These are phyloP conservation scores for Trichoderma asperellum DNA, from an alignment of 2,329 filamentous ascomycete species.

Conservation along the genomic window DNA sequence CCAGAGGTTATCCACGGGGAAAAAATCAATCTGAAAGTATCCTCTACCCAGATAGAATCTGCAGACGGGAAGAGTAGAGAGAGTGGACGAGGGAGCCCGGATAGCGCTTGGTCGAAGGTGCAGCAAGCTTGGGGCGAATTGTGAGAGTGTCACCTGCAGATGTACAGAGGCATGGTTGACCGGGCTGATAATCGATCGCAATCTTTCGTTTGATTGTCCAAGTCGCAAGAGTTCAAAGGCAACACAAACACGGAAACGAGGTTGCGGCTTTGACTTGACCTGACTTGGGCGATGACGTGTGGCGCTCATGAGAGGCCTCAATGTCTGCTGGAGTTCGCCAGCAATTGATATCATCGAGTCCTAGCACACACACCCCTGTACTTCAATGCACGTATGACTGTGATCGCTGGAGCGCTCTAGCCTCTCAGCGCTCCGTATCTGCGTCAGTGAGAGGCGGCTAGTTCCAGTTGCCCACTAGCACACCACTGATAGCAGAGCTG, in stretches of 20 bases:
- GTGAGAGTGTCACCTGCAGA: slow-evolving; percentile 18
- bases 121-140: slow-evolving; percentile 16
- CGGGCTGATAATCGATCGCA: background rate
- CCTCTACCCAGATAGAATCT: background rate
- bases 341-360: slow-evolving; percentile 23
- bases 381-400: background rate
- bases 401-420: background rate
- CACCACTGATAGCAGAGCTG: background rate
- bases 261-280: background rate
- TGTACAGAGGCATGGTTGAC: slow-evolving; percentile 5
- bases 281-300: slow-evolving; percentile 19
- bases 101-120: background rate
- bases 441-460: slow-evolving; percentile 7
- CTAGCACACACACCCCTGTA: background rate
- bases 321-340: background rate
- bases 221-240: background rate
- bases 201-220: background rate
- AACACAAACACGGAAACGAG: background rate
- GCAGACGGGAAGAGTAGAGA: background rate
- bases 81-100: background rate
- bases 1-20: too few relatives aligned
- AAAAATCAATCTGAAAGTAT: background rate
- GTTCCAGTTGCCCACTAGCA: background rate
- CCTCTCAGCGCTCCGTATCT: background rate
- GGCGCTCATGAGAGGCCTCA: slow-evolving; percentile 13